phyloP scores from a whole-genome alignment of 2,329 filamentous ascomycete species.

The Pseudogymnoascus pannorum region DNA sequence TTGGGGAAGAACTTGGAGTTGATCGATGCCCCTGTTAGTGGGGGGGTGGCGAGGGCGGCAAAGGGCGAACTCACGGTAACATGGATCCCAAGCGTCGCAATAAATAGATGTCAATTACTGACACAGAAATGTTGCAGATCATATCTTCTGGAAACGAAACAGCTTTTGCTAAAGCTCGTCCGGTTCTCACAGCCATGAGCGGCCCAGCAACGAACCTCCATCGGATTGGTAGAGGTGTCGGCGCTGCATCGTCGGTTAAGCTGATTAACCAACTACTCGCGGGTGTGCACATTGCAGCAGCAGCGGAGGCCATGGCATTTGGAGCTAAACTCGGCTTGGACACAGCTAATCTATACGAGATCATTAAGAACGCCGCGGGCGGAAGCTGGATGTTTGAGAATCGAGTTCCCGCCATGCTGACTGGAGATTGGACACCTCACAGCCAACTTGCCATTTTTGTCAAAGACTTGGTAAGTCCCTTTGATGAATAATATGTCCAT shows the following conservation, averaged over 20 bases:
- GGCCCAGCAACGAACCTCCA: constrained; percentile 37
- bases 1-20: constrained; percentile 55
- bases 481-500: neutral
- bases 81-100: neutral
- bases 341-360: constrained; percentile 40
- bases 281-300: constrained; percentile 48
- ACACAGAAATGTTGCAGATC: constrained; percentile 21
- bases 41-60: constrained; percentile 49
- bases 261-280: constrained; percentile 52
- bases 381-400: constrained; percentile 35
- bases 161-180: constrained; percentile 20
- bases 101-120: neutral
- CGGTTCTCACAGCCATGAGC: constrained; percentile 30
- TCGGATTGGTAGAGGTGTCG: constrained; percentile 45
- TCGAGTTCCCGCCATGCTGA: constrained; percentile 31
- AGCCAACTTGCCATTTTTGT: constrained; percentile 33
- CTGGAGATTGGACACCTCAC: constrained; percentile 27
- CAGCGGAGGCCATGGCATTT: constrained; percentile 50
- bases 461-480: constrained; percentile 11
- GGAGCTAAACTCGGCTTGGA: constrained; percentile 46
- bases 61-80: constrained; percentile 31
- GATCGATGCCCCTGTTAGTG: constrained; percentile 64
- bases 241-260: constrained; percentile 51
- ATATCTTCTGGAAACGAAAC: constrained; percentile 28
- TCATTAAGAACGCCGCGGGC: constrained; percentile 35